Percentiles rank a stretch among this genome's conserved stretches.
Evolutionary conservation across 2,329 filamentous ascomycete species (phyloP).

Genomic region (Didymella segeticola): DNA sequence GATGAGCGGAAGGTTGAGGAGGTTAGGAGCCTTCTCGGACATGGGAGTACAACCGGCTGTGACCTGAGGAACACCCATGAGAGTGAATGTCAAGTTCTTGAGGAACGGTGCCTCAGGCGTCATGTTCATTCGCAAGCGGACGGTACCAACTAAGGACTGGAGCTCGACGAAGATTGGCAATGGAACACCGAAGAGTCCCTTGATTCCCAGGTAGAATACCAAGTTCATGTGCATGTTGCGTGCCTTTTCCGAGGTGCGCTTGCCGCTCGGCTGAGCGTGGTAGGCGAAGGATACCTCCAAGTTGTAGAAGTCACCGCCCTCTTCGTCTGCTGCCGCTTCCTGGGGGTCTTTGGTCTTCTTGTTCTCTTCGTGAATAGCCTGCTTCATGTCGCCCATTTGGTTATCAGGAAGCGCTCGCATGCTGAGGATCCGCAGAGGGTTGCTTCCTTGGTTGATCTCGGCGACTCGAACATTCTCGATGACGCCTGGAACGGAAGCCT

Average conservation of each 20-base stretch:
- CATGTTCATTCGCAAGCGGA: conserved; percentile 81
- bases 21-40: conserved; percentile 87
- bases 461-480: conserved; percentile 95
- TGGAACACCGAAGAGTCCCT: conserved; percentile 86
- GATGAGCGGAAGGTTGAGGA: conserved; percentile 89
- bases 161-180: conserved; percentile 89
- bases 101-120: conserved; percentile 90
- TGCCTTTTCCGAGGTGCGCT: conserved; percentile 78
- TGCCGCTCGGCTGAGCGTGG: conserved; percentile 78
- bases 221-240: conserved; percentile 97
- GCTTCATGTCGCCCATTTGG: conserved; percentile 81
- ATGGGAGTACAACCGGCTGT: conserved; percentile 90
- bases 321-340: conserved; percentile 85
- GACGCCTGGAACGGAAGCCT: conserved; percentile 86
- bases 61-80: conserved; percentile 93
- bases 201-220: conserved; percentile 90
- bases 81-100: conserved; percentile 88
- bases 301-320: conserved; percentile 92
- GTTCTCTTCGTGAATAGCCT: conserved; percentile 79
- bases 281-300: conserved; percentile 90
- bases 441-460: conserved; percentile 92
- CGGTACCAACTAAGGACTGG: conserved; percentile 87
- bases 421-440: conserved; percentile 86
- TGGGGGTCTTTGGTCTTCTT: conserved; percentile 83
- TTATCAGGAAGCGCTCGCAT: conserved; percentile 83